Conservation (phyloP, 78 protist species). For the Dictyostelium purpureum region DNA sequence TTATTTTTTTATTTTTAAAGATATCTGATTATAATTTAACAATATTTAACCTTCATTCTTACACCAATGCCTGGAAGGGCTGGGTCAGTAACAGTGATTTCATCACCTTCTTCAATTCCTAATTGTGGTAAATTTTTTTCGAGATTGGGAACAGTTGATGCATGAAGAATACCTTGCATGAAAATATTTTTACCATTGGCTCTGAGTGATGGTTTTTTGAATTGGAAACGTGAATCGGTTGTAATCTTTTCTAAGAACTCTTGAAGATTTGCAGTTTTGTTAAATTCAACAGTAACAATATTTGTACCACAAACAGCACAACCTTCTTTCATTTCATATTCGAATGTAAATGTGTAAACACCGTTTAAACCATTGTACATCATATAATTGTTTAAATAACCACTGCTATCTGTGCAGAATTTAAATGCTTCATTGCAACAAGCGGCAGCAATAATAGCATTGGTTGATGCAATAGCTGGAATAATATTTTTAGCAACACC, state of each 20-base stretch:
- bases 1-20: not conserved
- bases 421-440: constrained; percentile 94
- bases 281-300: constrained; percentile 4
- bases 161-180: constrained; percentile 81
- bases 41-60: constrained; percentile 22
- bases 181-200: constrained; percentile 70
- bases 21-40: not conserved
- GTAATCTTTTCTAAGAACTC: constrained; percentile 45
- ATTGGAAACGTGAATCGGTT: constrained; percentile 48
- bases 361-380: constrained; percentile 89
- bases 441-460: constrained; percentile 97
- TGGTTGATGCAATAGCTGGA: constrained; percentile 99
- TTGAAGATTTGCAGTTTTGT: not conserved
- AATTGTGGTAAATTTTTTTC: constrained; percentile 73
- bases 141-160: constrained; percentile 79
- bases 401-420: constrained; percentile 83
- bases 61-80: constrained; percentile 63
- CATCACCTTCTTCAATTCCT: constrained; percentile 29
- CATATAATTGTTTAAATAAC: constrained; percentile 88
- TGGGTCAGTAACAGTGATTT: constrained; percentile 81
- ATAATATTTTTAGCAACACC: constrained; percentile 97
- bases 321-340: constrained; percentile 82
- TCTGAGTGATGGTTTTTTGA: constrained; percentile 67
- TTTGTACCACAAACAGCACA: constrained; percentile 87
- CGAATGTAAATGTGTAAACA: constrained; percentile 89